Conservation (phyloP, 176 grass and related monocot species). For the Eremochloa ophiuroides region DNA sequence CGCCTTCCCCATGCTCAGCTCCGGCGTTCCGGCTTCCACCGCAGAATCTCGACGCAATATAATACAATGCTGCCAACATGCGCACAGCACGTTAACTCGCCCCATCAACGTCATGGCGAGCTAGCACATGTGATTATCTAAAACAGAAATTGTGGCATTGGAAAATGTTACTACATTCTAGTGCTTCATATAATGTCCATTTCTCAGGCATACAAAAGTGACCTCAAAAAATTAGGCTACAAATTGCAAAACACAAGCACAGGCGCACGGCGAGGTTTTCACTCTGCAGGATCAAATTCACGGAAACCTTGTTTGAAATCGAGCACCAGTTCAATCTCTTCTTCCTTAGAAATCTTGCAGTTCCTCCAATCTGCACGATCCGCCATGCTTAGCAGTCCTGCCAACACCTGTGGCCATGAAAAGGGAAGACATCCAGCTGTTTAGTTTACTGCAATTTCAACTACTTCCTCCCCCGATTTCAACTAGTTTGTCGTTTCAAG, state of each 20-base stretch:
- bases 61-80: too few species aligned
- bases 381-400: constrained; percentile 62
- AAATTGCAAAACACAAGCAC: not conserved
- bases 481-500: not conserved
- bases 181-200: not conserved
- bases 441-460: not conserved
- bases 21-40: too few species aligned
- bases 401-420: constrained; percentile 54
- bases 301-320: constrained; percentile 69
- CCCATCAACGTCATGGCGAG: too few species aligned
- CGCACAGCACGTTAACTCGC: too few species aligned
- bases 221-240: not conserved
- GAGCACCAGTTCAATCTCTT: constrained; percentile 67
- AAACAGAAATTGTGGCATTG: too few species aligned
- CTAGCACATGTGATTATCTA: too few species aligned
- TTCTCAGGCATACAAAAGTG: not conserved
- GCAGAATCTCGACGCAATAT: too few species aligned
- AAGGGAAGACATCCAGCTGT: not conserved
- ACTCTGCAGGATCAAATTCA: constrained; percentile 55
- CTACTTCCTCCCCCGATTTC: not conserved
- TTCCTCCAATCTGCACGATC: constrained; percentile 88
- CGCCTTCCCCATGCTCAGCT: too few species aligned
- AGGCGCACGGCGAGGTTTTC: not conserved
- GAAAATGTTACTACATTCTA: not conserved
- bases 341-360: constrained; percentile 80